Conservation (phyloP, 306 rosid species). For the Senna siamea region DNA sequence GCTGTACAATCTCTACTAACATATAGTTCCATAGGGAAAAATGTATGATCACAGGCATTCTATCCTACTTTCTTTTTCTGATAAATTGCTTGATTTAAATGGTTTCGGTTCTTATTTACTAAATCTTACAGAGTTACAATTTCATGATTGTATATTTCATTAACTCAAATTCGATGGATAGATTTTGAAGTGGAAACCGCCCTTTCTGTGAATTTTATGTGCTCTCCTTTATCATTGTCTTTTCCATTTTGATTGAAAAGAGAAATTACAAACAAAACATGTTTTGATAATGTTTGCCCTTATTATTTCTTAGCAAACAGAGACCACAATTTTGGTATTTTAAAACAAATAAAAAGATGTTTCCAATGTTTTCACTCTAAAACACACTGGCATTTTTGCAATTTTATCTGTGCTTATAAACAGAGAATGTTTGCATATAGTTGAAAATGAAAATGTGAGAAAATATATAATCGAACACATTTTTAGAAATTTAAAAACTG, state of each 20-base stretch:
- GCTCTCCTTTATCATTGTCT: background rate
- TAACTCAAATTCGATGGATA: constrained; percentile 6
- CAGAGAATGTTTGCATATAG: background rate
- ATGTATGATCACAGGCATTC: background rate
- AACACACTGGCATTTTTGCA: too few species aligned
- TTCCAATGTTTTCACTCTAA: background rate
- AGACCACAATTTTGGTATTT: background rate
- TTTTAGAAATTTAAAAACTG: background rate
- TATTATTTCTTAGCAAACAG: background rate
- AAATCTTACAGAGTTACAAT: constrained; percentile 1
- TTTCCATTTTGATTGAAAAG: background rate
- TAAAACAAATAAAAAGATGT: background rate
- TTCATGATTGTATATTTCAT: constrained; percentile 14
- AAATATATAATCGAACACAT: background rate
- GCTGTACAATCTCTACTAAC: constrained; percentile 22
- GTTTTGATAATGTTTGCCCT: background rate
- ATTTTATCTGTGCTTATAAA: background rate
- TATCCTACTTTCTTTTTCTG: background rate
- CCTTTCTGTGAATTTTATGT: background rate
- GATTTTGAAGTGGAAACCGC: constrained; percentile 24
- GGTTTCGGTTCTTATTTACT: constrained; percentile 26
- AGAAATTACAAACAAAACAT: background rate
- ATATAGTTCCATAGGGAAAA: constrained; percentile 11
- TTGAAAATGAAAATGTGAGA: background rate
- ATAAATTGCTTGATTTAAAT: constrained; percentile 14